These are phyloP conservation scores for Selenicereus undatus DNA, from an alignment of 148 eudicot species.

Conservation along the genomic window DNA sequence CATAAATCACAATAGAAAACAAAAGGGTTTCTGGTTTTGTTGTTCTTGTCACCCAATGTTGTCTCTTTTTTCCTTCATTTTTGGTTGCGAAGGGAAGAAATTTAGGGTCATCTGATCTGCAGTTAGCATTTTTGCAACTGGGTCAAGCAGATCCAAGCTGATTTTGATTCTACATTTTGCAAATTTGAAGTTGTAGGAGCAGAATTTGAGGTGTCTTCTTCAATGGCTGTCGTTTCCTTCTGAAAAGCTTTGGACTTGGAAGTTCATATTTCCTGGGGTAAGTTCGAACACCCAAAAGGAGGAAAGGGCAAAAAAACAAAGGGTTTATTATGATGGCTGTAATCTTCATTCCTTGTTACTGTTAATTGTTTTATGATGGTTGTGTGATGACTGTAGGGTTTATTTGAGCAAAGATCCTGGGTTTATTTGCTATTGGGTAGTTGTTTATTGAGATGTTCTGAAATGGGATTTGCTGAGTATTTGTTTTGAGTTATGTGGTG, in stretches of 20 bases:
- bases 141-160: constrained; percentile 32
- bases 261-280: constrained; percentile 8
- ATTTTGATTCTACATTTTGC: constrained; percentile 12
- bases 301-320: background rate
- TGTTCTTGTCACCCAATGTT: constrained; percentile 19
- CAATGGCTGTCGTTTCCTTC: constrained; percentile 9
- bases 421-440: background rate
- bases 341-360: constrained; percentile 12
- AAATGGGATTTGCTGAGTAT: constrained; percentile 15
- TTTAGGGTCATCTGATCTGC: constrained; percentile 28
- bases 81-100: constrained; percentile 4
- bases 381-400: constrained; percentile 22
- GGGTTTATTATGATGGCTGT: constrained; percentile 18
- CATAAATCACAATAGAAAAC: constrained; percentile 3
- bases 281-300: background rate
- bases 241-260: constrained; percentile 29
- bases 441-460: constrained; percentile 11
- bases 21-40: constrained; percentile 16
- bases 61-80: constrained; percentile 9
- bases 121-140: constrained; percentile 1
- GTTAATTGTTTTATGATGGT: constrained; percentile 4
- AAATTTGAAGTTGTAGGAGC: background rate
- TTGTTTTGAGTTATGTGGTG: constrained; percentile 11
- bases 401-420: constrained; percentile 23
- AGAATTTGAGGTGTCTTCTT: constrained; percentile 20